phyloP scores from a whole-genome alignment of 108 stramenopile species.

The Skeletonema menzelii region DNA sequence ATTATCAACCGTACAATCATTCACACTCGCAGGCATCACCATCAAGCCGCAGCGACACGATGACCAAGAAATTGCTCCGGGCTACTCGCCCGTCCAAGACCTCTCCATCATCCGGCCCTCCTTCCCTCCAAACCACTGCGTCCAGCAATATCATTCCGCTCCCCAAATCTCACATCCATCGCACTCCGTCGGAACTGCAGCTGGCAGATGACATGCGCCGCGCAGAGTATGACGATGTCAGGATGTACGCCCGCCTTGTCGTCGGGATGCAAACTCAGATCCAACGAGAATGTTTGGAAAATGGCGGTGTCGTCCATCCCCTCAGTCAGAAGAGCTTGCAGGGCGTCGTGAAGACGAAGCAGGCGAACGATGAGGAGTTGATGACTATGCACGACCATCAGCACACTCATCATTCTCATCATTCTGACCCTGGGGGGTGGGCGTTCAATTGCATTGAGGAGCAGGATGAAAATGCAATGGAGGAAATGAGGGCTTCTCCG shows the following conservation, averaged over 20 bases:
- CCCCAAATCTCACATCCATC: slow-evolving; percentile 19
- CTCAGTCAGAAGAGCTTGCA: slow-evolving; percentile 13
- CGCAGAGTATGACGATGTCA: slow-evolving; percentile 15
- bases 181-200: slow-evolving; percentile 17
- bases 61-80: neutral
- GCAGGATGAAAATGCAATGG: neutral
- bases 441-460: neutral
- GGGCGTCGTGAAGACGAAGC: slow-evolving; percentile 15
- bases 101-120: neutral
- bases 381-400: slow-evolving; percentile 7
- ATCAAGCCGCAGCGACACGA: neutral
- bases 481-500: neutral
- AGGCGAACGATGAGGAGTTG: slow-evolving; percentile 11
- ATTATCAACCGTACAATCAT: neutral
- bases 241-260: slow-evolving; percentile 13
- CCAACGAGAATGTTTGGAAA: neutral
- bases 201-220: slow-evolving; percentile 2
- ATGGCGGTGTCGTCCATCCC: slow-evolving; percentile 4
- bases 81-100: neutral
- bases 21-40: neutral
- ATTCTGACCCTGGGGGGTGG: neutral
- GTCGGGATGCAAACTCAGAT: slow-evolving; percentile 14
- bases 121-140: neutral
- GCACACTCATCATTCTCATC: neutral
- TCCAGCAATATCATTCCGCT: slow-evolving; percentile 13